These are phyloP conservation scores for Fusarium humuli DNA, from an alignment of 2,329 filamentous ascomycete species.

Conservation along the genomic window DNA sequence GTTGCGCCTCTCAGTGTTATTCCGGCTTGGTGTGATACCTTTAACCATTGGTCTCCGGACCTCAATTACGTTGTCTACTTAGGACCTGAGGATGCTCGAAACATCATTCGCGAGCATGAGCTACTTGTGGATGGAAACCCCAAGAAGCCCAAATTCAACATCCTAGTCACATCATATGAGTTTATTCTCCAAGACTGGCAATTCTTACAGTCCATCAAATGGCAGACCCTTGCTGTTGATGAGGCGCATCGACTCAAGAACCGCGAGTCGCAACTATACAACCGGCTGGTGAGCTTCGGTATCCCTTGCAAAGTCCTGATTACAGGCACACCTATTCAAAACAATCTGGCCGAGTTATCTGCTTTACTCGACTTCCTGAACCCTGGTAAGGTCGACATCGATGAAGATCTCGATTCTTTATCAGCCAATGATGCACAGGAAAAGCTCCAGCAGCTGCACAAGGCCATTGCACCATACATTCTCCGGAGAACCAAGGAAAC, in stretches of 20 bases:
- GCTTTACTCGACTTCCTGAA: constrained; percentile 96
- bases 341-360: constrained; percentile 91
- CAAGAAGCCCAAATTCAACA: constrained; percentile 94
- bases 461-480: constrained; percentile 92
- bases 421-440: constrained; percentile 82
- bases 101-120: constrained; percentile 90
- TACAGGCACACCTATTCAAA: constrained; percentile 97
- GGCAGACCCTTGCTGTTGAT: constrained; percentile 96
- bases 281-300: constrained; percentile 85
- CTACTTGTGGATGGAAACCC: constrained; percentile 87
- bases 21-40: constrained; percentile 97
- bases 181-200: constrained; percentile 89
- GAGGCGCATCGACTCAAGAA: constrained; percentile 98
- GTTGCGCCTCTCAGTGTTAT: constrained; percentile 98
- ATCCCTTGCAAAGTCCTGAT: constrained; percentile 91
- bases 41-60: constrained; percentile 95
- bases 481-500: constrained; percentile 96
- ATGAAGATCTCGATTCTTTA: constrained; percentile 87
- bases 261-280: constrained; percentile 91
- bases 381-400: constrained; percentile 91
- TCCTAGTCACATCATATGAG: constrained; percentile 97
- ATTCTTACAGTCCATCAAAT: constrained; percentile 91
- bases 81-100: constrained; percentile 86
- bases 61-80: constrained; percentile 98
- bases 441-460: constrained; percentile 87